Conservation (phyloP, 2,329 filamentous ascomycete genomes). For the Dothiorella sarmentorum region DNA sequence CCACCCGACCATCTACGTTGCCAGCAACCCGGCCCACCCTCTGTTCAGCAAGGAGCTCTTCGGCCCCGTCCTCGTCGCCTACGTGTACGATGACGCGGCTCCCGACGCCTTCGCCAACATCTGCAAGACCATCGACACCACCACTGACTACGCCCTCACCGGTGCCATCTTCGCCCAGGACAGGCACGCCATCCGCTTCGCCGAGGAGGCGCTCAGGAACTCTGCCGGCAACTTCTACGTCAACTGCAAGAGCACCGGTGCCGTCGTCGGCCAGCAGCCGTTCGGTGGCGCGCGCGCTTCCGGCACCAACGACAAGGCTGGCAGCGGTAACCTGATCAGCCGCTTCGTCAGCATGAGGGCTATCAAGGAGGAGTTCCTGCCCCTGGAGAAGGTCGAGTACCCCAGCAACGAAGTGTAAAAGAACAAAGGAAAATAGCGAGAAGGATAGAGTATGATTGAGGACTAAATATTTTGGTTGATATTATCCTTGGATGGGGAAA, state of each 20-base stretch:
- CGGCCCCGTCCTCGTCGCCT: constrained; percentile 69
- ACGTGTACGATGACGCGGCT: constrained; percentile 72
- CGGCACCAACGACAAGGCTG: constrained; percentile 58
- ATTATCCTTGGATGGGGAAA: background rate
- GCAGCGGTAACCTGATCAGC: constrained; percentile 49
- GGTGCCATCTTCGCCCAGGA: constrained; percentile 73
- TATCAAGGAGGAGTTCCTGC: constrained; percentile 56
- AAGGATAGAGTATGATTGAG: background rate
- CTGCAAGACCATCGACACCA: constrained; percentile 64
- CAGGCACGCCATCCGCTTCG: constrained; percentile 61
- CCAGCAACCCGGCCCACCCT: constrained; percentile 68
- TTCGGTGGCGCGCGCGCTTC: constrained; percentile 55
- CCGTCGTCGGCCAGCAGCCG: constrained; percentile 49
- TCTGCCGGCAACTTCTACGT: constrained; percentile 81
- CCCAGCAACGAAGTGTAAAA: constrained; percentile 49
- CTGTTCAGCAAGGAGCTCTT: constrained; percentile 79
- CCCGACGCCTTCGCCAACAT: constrained; percentile 57
- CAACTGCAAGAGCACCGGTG: constrained; percentile 70
- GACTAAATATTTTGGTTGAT: background rate
- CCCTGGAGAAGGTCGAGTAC: constrained; percentile 48
- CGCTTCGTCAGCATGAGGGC: constrained; percentile 55
- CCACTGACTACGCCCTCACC: constrained; percentile 74
- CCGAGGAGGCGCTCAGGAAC: constrained; percentile 69
- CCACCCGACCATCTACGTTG: constrained; percentile 76
- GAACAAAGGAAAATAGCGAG: background rate